These are phyloP conservation scores for Trichoderma sp. DNA, from an alignment of 2,329 filamentous ascomycete genomes.

Conservation along the genomic window DNA sequence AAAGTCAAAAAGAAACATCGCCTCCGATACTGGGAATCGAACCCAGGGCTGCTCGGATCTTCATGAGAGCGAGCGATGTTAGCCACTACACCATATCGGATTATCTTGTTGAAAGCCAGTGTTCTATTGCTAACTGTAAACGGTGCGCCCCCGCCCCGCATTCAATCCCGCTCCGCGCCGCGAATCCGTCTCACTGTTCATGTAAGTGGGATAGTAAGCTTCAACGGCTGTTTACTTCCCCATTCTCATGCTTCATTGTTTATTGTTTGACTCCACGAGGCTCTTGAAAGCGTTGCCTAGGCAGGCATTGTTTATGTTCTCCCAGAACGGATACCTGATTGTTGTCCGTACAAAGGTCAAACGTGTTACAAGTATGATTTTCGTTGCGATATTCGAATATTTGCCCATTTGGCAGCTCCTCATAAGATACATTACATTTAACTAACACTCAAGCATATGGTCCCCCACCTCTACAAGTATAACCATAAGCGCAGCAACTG, in stretches of 20 bases:
- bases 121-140: neutral
- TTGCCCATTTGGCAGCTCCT: no score
- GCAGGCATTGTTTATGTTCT: neutral
- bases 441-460: no score
- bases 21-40: constrained; percentile 29
- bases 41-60: constrained; percentile 27
- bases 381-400: neutral
- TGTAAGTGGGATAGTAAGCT: neutral
- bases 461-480: neutral
- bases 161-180: neutral
- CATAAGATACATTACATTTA: no score
- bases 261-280: neutral
- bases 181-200: neutral
- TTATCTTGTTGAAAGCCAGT: neutral
- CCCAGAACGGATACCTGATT: no score
- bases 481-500: neutral
- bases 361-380: neutral
- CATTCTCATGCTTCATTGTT: neutral
- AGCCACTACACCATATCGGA: constrained; percentile 43
- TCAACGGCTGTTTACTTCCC: neutral
- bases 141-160: neutral
- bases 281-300: neutral
- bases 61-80: constrained; percentile 38
- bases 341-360: neutral
- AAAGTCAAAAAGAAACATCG: neutral